Percentiles rank a stretch among this genome's conserved stretches.
These are phyloP conservation scores for Cystobasidiopsis lactophilus DNA, from an alignment of 768 basidiomycete species.

Conservation along the genomic window DNA sequence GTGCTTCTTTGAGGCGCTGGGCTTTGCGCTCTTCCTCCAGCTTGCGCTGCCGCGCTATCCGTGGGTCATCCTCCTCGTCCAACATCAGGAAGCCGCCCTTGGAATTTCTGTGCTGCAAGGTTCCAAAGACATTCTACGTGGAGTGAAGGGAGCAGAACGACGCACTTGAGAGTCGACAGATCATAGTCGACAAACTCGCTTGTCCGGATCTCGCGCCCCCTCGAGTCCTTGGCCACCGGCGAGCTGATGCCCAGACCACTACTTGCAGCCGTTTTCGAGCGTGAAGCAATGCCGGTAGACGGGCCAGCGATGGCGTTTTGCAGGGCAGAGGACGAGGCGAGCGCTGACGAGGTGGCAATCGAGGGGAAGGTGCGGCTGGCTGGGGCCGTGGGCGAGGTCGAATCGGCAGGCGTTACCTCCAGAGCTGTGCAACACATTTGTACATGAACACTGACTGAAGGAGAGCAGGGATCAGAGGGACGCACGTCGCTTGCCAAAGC, in stretches of 20 bases:
- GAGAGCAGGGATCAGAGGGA: background rate
- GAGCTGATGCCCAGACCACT: background rate
- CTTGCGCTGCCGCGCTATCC: slow-evolving; percentile 64
- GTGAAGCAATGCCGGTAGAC: no score
- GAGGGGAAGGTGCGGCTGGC: slow-evolving; percentile 7
- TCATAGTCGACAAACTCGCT: slow-evolving; percentile 11
- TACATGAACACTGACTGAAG: background rate
- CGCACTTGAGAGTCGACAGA: slow-evolving; percentile 11
- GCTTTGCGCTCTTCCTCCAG: slow-evolving; percentile 43
- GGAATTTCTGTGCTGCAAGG: slow-evolving; percentile 34
- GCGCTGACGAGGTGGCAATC: background rate
- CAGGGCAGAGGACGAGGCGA: background rate
- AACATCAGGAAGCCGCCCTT: slow-evolving; percentile 88
- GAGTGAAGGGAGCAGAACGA: slow-evolving; percentile 21
- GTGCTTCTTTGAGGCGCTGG: slow-evolving; percentile 19
- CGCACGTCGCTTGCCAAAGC: slow-evolving; percentile 45
- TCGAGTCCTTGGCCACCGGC: slow-evolving; percentile 25
- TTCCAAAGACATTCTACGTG: slow-evolving; percentile 36
- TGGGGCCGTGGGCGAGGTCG: slow-evolving; percentile 38
- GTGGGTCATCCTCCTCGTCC: slow-evolving; percentile 49
- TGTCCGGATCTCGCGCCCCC: slow-evolving; percentile 46
- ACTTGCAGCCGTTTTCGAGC: background rate
- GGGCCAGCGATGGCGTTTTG: background rate
- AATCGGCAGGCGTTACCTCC: slow-evolving; percentile 34
- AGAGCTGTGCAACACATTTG: slow-evolving; percentile 29